Base-by-base conservation (phyloP, 108 stramenopile genomes). In the Chaetoceros tenuissimus region DNA sequence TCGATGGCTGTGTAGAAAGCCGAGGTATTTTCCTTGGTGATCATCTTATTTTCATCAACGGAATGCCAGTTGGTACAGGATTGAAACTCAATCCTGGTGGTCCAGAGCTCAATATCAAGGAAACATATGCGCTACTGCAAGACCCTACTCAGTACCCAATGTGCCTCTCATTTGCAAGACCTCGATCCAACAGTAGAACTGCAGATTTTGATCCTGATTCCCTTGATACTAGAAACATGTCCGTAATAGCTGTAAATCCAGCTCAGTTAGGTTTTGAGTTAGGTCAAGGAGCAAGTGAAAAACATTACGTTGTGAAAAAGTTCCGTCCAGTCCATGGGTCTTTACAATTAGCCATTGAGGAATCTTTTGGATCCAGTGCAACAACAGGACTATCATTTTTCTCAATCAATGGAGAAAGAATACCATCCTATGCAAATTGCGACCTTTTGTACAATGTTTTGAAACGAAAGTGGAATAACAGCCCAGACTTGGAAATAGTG, bases 141-240 rank as follows among this genome's bases (percentile, higher is more conserved):
- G 57, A 77, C 2, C 31, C 60, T 45, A 28, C 51, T 3, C 57
- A 59, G n/a, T 85, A 84, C 55, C 92, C 92, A 8, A 72, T 89
- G 31, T 79, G 82, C 3, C 62, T 94, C 59, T 82, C 81, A 7
- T 94, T 94, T 80, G 87, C 92, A 23, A 51, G 92, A 53, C 87
- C 92, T 13, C 58, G 72, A 26, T 55, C 61, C 18, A 54, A 24
- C 23, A 60, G 31, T 25, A 66, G 43, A 31, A 46, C 46, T 29
- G 57, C 63, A 40, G 60, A 61, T 47, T 66, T 84, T 22, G 60
- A 70, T 27, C 58, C 78, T 28, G 78, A 84, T 22, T 48, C 67
- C 10, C 77, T 84, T 0, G 63, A 82, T 31, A 88, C 82, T 8
- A 77, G 13, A 40, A 40, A 40, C 34, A 10, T 86, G 24, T 80